Evolutionary conservation across 805 yeast genomes (phyloP).

Genomic region (Ogataea neopini): DNA sequence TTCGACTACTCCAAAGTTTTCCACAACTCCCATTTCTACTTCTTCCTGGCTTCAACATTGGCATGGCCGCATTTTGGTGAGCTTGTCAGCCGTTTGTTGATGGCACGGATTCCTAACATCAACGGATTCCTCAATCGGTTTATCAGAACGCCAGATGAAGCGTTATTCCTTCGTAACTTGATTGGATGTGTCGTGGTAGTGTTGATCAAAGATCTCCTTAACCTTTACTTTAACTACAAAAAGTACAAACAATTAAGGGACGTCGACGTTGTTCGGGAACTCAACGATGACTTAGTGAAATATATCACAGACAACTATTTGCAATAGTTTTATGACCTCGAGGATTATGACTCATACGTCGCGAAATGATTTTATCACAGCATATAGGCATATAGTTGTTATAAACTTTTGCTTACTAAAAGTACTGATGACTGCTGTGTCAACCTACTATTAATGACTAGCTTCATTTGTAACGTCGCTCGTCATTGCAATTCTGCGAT

Average conservation of each 20-base stretch:
- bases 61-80: constrained; percentile 38
- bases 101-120: constrained; percentile 27
- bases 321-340: not conserved
- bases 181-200: constrained; percentile 36
- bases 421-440: too few species aligned
- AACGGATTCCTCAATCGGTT: constrained; percentile 22
- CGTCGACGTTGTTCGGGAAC: constrained; percentile 23
- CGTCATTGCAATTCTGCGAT: constrained; percentile 1
- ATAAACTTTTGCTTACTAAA: too few species aligned
- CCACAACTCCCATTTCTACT: constrained; percentile 17
- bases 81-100: constrained; percentile 22
- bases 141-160: constrained; percentile 40
- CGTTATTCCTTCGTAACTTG: constrained; percentile 35
- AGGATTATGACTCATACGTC: not conserved
- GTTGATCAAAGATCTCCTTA: constrained; percentile 34
- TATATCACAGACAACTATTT: constrained; percentile 16
- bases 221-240: constrained; percentile 35
- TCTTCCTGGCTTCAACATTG: constrained; percentile 30
- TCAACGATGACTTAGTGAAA: constrained; percentile 16
- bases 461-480: not conserved
- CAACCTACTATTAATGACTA: not conserved
- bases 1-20: constrained; percentile 34
- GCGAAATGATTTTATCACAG: too few species aligned
- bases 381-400: too few species aligned
- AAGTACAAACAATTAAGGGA: constrained; percentile 31